A percentile compares a stretch with the other conserved stretches of the same genome.
phyloP scores from a whole-genome alignment of 1,139 yeast genomes.

The Candida smagusa region DNA sequence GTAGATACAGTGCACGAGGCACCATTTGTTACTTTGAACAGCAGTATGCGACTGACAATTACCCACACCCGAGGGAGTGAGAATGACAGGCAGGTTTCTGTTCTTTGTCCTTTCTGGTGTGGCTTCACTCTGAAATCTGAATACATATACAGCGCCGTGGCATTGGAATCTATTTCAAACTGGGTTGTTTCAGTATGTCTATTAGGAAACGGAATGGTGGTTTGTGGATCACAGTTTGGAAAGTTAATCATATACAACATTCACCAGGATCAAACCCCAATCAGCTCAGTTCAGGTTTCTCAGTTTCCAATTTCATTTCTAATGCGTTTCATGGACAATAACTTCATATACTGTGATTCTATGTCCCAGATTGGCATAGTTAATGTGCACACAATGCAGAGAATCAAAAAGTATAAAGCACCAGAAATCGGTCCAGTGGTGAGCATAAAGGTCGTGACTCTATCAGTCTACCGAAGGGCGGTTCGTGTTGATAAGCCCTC shows the following conservation, averaged over 20 bases:
- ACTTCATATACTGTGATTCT: slow-evolving; percentile 27
- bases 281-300: slow-evolving; percentile 20
- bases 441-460: slow-evolving; percentile 13
- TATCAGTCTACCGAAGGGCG: background rate
- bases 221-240: slow-evolving; percentile 38
- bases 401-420: slow-evolving; percentile 18
- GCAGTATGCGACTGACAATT: slow-evolving; percentile 5
- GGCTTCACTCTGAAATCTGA: slow-evolving; percentile 15
- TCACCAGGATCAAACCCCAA: slow-evolving; percentile 13
- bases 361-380: slow-evolving; percentile 33
- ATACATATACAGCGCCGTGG: slow-evolving; percentile 17
- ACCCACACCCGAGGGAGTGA: background rate
- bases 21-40: slow-evolving; percentile 6
- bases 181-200: slow-evolving; percentile 23
- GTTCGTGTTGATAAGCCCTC: background rate
- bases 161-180: slow-evolving; percentile 18
- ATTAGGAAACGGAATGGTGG: slow-evolving; percentile 13
- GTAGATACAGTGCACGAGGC: slow-evolving; percentile 9
- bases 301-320: slow-evolving; percentile 27
- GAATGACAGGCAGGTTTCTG: slow-evolving; percentile 17
- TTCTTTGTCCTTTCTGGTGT: slow-evolving; percentile 21
- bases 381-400: slow-evolving; percentile 17
- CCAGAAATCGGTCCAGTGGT: slow-evolving; percentile 29
- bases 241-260: slow-evolving; percentile 22
- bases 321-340: slow-evolving; percentile 16